phyloP scores from a whole-genome alignment of 148 eudicot genomes.

The Amaranthus palmeri region DNA sequence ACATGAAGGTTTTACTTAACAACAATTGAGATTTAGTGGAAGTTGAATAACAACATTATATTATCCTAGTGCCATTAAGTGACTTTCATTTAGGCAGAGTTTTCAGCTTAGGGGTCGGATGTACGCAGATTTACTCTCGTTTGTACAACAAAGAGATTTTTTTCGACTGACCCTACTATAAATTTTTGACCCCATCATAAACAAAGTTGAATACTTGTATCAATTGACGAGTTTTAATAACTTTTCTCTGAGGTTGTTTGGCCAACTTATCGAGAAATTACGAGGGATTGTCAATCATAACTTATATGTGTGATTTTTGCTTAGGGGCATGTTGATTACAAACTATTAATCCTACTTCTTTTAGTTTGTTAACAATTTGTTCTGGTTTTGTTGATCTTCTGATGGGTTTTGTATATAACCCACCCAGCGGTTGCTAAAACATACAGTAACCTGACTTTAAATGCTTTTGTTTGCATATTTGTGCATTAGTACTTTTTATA shows the following conservation, averaged over 20 bases:
- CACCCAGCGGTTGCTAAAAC: background rate
- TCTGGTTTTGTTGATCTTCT: background rate
- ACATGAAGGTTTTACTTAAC: too few relatives aligned
- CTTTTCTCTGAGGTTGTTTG: background rate
- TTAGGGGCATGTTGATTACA: background rate
- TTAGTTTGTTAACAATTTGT: background rate
- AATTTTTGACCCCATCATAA: too few relatives aligned
- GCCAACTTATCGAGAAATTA: background rate
- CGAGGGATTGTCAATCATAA: background rate
- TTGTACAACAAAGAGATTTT: too few relatives aligned
- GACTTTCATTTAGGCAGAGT: too few relatives aligned
- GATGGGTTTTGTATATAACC: background rate
- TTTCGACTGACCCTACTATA: too few relatives aligned
- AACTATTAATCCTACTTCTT: background rate
- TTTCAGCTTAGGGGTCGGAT: too few relatives aligned
- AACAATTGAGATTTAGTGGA: too few relatives aligned
- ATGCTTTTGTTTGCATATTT: background rate
- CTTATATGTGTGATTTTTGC: background rate
- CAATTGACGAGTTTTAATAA: background rate
- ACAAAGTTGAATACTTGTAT: background rate
- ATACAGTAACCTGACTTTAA: background rate
- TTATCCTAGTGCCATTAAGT: too few relatives aligned
- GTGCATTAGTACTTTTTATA: slow-evolving; percentile 7
- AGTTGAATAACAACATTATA: too few relatives aligned
- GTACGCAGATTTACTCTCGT: too few relatives aligned